Percentiles rank a stretch among this genome's conserved stretches.
Conservation (phyloP, 352 stramenopile genomes). For the Globisporangium nagaii region DNA sequence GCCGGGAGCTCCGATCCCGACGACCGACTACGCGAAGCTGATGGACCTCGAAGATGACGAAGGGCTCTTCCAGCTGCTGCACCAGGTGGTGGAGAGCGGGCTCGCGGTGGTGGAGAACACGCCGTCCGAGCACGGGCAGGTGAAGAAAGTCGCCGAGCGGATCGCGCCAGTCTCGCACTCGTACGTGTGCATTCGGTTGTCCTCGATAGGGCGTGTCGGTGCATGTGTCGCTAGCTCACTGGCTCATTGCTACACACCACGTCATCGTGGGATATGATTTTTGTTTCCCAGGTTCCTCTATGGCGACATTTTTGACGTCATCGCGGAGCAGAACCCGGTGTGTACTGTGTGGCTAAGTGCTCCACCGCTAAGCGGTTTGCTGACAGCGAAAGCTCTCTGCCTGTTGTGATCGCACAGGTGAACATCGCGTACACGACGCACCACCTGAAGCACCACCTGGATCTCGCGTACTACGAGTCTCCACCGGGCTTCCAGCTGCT, state of each 20-base stretch:
- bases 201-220: neutral
- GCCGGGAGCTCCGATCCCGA: slow-evolving; percentile 43
- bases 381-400: neutral
- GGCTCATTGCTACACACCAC: neutral
- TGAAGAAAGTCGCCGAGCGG: slow-evolving; percentile 73
- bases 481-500: slow-evolving; percentile 94
- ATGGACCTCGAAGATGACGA: slow-evolving; percentile 52
- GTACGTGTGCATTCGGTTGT: slow-evolving; percentile 25
- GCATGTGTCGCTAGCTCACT: neutral
- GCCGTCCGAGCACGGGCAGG: slow-evolving; percentile 38
- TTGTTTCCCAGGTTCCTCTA: slow-evolving; percentile 60
- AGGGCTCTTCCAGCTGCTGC: slow-evolving; percentile 60
- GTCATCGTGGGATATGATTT: neutral
- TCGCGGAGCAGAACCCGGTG: slow-evolving; percentile 77
- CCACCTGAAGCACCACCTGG: slow-evolving; percentile 90
- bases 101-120: slow-evolving; percentile 75
- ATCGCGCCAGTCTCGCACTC: slow-evolving; percentile 79
- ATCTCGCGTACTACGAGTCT: slow-evolving; percentile 96
- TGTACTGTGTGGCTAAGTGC: neutral
- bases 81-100: slow-evolving; percentile 63
- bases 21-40: slow-evolving; percentile 55
- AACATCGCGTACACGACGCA: slow-evolving; percentile 95
- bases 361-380: neutral
- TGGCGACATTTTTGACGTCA: slow-evolving; percentile 80
- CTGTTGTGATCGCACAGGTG: slow-evolving; percentile 33